Base-by-base conservation (phyloP, 768 basidiomycete genomes). In the Termitomyces sp. region DNA sequence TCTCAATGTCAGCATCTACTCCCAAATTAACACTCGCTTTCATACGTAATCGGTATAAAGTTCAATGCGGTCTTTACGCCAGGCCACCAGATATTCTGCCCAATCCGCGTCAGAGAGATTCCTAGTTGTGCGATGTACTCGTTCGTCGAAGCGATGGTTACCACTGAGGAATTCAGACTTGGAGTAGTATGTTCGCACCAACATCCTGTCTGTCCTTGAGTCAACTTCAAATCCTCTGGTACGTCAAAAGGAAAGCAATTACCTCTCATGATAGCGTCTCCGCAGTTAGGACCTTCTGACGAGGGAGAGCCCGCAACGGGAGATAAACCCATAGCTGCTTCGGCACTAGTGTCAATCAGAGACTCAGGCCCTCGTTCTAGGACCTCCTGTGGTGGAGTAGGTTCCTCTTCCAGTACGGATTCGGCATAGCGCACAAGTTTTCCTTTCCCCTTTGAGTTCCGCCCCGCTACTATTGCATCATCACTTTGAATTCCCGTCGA, bases 71-170 rank as follows among this genome's bases (percentile, higher is more conserved):
- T 85, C 80, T 57, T 79, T 83, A 40, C 91, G 80, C 89, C 93
- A 97, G 10, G 85, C 85, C 0, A 96, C 93, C 57, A 95, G 74
- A 64, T 87, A 93, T 67, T 98, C 95, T 30, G 80, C 81, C 81
- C 88, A 88, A 27, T 83, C 80, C 64, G 88, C 84, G 56, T 78
- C 82, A 23, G 76, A 73, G 14, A 91, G 66, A 55, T 86, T 72
- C 32, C 81, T 75, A 3, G 85, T 81, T 21, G 78, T 81, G 2
- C 88, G 83, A 66, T 91, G 81, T 59, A 81, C 74, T 46, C 70
- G 67, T 68, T 91, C 93, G 70, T 89, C 84, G 58, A 89, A 91
- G 35, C 72, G 63, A 6, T 68, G 61, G 11, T 76, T 70, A 5
- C 88, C 59, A 19, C 70, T 68, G 25, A 53, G 8, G 32, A 7